Base-by-base conservation (phyloP, 2,329 filamentous ascomycete species). In the Aureobasidium sp. region DNA sequence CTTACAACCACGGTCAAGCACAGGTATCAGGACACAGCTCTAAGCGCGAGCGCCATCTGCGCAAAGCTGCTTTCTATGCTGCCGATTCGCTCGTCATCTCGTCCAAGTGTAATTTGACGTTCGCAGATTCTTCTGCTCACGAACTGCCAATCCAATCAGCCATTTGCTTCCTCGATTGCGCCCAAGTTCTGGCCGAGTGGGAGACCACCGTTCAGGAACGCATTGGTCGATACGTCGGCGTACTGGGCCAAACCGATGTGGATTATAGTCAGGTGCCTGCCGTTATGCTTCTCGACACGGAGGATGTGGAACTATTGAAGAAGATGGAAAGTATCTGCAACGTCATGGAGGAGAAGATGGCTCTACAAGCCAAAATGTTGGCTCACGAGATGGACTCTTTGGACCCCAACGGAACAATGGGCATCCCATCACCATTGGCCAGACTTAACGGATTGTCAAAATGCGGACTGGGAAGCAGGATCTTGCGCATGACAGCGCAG, bases 51-150 rank as follows among this genome's bases (percentile, higher is more conserved):
- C 88, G 87, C 66, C 90, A 96, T 69, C 80, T 97, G 25, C 87
- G 93, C 47, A 95, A 93, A 72, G 94, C 94, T n/a, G 94, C 93
- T 0, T 95, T 91, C 71, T 96, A 96, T 70, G 94, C 94, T 1
- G 91, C 91, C 1, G 91, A 97, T 72, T 96, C 92, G 0, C 83
- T 99, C 9, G 85, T 86, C 32, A 94, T 94, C 85, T 88, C 91
- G 2, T 89, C 95, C 72, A 92, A 89, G 70, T 82, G 94, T 11
- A 91, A 91, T 1, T 85, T 93, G 32, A 91, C 90, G 0, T 94
- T 93, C 75, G 87, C 89, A 8, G 91, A 96, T 65, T 87, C 90
- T 64, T 88, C 86, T 1, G 91, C 89, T 59, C 83, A 90, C 47
- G 91, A 97, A 70, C 80, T 97, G 13, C 91, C 94, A 0, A 83